Base-by-base conservation (phyloP, 139 green algal species). In the Edaphochlamys debaryana region DNA sequence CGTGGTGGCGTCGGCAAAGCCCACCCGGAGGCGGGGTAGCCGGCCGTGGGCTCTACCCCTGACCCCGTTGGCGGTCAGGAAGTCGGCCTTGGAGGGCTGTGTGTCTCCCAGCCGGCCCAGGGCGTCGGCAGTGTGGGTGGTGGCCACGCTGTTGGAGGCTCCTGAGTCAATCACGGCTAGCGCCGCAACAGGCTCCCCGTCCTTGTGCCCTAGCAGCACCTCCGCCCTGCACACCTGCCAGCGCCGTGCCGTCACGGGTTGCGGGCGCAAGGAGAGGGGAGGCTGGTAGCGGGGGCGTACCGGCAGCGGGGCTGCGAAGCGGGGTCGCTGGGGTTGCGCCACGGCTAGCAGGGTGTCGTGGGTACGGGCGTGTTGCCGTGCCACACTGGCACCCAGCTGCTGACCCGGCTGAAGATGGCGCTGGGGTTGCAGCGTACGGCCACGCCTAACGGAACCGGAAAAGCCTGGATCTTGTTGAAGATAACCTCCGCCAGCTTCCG, bases 401-500 rank as follows among this genome's bases (percentile, higher is more conserved):
- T 54, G 0, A 79, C 27, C 3, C 54, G 52, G 0, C 36, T 30
- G 54, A 68, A 79, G 25, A 79, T 68, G 72, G 36, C 68, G 52
- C 40, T 37, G 1, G 72, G 25, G 54, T 79, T 54, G 36, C 54
- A 67, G 4, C 54, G 52, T 1, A 79, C 52, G 0, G 72, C 42
- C 0, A 13, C 52, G 34, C 52, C 13, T 54, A 79, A 54, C 0
- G 72, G 36, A 15, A 79, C 15, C 0, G 72, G 3, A 27, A 41
- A 79, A 30, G 41, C 41, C 36, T 79, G 52, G 72, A 79, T 58
- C 36, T 79, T 79, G 36, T 6, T 52, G 0, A 67, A 32, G 27
- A 79, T 79, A 9, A 68, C 72, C 0, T 79, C 72, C 8, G 72
- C 72, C 17, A 79, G 38, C 7, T 32, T n/a, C 25, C 72, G 22